Evolutionary conservation across 805 yeast genomes (phyloP), one percentile per base, ranked within the genome.

Genomic region (Diddensiella santjacobensis): DNA sequence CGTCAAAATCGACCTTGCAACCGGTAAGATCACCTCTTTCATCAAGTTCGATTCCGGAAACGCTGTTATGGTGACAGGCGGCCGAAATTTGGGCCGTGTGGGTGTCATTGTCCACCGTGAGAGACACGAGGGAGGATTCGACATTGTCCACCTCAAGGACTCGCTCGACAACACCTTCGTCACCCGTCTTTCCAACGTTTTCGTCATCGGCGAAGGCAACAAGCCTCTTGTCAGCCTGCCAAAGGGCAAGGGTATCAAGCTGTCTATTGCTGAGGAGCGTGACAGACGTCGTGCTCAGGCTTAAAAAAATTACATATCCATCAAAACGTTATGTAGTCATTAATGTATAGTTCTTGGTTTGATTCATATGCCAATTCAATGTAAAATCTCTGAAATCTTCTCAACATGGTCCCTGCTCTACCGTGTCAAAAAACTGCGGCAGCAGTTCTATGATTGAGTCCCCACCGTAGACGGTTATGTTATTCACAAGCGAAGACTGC

Each of bases 201-300:
- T 89, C 76, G 84, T 89, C 69, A 83, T 89, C 69, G 96, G 96
- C 76, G 96, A 89, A 79, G 89, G 89, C 68, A 84, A 87, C 76
- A 88, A 87, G 79, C 96, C 96, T 70, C 81, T 80, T 81, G 80
- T 89, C 71, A 87, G 96, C 56, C 80, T 89, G 75, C 96, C 97
- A 79, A 89, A 88, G 91, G 97, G 96, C 79, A 89, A 89, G 84
- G 97, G 97, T 85, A 85, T 89, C 76, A 89, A 89, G 82, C 83
- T 89, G 71, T 72, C 91, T 68, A 89, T 89, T 72, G 79, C 96
- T 70, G 96, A 89, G 80, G 96, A 89, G 83, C 88, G 96, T 79
- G 96, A 89, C 87, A 83, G 90, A 82, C 90, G 95, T 78, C 86
- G 96, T 78, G 89, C 91, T 70, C 85, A 80, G 72, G 74, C 15